phyloP scores from a whole-genome alignment of 495 filamentous ascomycete species.

The Penicillium parvum region DNA sequence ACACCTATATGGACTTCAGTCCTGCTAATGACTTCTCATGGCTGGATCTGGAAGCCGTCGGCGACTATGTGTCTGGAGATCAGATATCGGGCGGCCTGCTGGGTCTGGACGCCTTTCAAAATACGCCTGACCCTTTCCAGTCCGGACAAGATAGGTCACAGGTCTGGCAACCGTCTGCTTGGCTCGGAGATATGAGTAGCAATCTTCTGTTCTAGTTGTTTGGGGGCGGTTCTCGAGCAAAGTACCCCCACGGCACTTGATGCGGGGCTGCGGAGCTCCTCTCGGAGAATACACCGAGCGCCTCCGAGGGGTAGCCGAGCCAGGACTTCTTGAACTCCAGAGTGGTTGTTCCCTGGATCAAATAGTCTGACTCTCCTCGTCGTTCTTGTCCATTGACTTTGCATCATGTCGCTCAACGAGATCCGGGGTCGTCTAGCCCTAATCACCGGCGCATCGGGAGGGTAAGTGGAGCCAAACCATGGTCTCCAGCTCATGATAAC shows the following conservation, averaged over 20 bases:
- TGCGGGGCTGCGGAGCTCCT: constrained; percentile 20
- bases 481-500: background rate
- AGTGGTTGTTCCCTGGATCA: background rate
- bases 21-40: constrained; percentile 55
- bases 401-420: constrained; percentile 42
- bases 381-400: background rate
- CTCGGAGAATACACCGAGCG: constrained; percentile 21
- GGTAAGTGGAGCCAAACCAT: constrained; percentile 37
- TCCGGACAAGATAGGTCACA: constrained; percentile 32
- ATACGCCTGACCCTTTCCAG: constrained; percentile 27
- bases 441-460: constrained; percentile 62
- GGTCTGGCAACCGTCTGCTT: constrained; percentile 38
- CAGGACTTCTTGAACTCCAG: constrained; percentile 2
- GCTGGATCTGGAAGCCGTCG: constrained; percentile 54
- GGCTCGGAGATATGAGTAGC: constrained; percentile 41
- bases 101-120: constrained; percentile 38
- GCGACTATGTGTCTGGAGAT: constrained; percentile 51
- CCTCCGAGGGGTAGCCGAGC: constrained; percentile 22
- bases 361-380: background rate
- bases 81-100: constrained; percentile 35
- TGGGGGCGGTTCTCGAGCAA: constrained; percentile 1
- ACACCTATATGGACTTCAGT: constrained; percentile 42
- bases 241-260: constrained; percentile 16
- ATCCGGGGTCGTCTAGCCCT: constrained; percentile 56
- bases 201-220: constrained; percentile 37